Conservation (phyloP, 306 rosid species). For the Lathyrus sativus region DNA sequence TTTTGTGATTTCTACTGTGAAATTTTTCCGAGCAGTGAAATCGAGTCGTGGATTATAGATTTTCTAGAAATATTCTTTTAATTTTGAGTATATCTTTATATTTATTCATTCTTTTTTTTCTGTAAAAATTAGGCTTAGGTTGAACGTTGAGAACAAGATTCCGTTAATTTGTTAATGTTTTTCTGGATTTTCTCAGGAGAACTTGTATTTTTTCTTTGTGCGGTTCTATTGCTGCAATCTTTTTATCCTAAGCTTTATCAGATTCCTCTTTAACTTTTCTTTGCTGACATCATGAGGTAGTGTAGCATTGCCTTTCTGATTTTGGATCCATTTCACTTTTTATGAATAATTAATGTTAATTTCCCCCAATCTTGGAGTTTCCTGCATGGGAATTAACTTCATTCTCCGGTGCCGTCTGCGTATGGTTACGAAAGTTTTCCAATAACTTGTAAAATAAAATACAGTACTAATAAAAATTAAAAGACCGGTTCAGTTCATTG, state of each 20-base stretch:
- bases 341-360: neutral
- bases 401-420: neutral
- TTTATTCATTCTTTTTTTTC: neutral
- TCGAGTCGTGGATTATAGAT: neutral
- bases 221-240: constrained; percentile 18
- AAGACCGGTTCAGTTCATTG: constrained; percentile 11
- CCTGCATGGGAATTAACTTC: neutral
- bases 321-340: constrained; percentile 1
- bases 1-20: neutral
- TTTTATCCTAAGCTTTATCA: constrained; percentile 28
- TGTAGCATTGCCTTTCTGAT: constrained; percentile 11
- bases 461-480: neutral
- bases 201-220: neutral
- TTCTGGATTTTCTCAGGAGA: neutral
- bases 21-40: neutral
- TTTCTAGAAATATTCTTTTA: neutral
- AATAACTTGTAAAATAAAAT: neutral
- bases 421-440: neutral
- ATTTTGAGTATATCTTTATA: neutral
- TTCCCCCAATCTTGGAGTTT: constrained; percentile 23
- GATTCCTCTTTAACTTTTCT: constrained; percentile 7
- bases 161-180: constrained; percentile 1
- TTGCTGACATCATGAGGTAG: constrained; percentile 15
- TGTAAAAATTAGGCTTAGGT: neutral
- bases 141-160: constrained; percentile 14